Percentiles rank a stretch among this genome's conserved stretches.
Evolutionary conservation across 192 early-diverging fungal genomes (phyloP).

Genomic region (Pilaira anomala): DNA sequence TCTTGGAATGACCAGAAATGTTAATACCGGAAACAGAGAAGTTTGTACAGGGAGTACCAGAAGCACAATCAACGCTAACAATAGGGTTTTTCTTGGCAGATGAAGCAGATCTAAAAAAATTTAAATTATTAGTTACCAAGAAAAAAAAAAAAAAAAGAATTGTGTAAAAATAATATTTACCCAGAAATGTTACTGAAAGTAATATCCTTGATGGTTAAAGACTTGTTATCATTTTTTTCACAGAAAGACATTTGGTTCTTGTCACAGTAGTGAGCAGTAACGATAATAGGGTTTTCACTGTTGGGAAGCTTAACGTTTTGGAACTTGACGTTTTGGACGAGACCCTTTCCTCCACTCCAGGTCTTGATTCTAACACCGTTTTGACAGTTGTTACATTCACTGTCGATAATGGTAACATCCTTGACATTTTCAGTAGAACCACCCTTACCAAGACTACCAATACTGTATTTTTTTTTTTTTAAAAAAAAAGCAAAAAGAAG

Average conservation of each 20-base stretch:
- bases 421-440: slow-evolving; percentile 32
- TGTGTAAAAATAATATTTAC: too few species aligned
- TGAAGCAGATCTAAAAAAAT: slow-evolving; percentile 2
- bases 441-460: slow-evolving; percentile 18
- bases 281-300: slow-evolving; percentile 37
- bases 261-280: slow-evolving; percentile 47
- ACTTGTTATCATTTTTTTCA: slow-evolving; percentile 28
- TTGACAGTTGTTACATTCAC: slow-evolving; percentile 30
- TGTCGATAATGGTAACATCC: slow-evolving; percentile 34
- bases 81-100: slow-evolving; percentile 6
- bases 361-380: slow-evolving; percentile 55
- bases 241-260: slow-evolving; percentile 38
- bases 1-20: slow-evolving; percentile 3
- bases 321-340: slow-evolving; percentile 47
- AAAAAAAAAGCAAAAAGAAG: too few species aligned
- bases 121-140: background rate
- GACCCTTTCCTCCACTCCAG: slow-evolving; percentile 38
- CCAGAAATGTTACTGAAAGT: slow-evolving; percentile 40
- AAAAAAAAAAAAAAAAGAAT: too few species aligned
- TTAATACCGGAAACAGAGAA: slow-evolving; percentile 21
- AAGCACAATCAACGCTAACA: slow-evolving; percentile 15
- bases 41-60: slow-evolving; percentile 14
- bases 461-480: too few species aligned
- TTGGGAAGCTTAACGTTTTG: slow-evolving; percentile 35
- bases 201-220: slow-evolving; percentile 39